Conservation (phyloP, 2,329 filamentous ascomycete species). For the Intubia oerlemansii region DNA sequence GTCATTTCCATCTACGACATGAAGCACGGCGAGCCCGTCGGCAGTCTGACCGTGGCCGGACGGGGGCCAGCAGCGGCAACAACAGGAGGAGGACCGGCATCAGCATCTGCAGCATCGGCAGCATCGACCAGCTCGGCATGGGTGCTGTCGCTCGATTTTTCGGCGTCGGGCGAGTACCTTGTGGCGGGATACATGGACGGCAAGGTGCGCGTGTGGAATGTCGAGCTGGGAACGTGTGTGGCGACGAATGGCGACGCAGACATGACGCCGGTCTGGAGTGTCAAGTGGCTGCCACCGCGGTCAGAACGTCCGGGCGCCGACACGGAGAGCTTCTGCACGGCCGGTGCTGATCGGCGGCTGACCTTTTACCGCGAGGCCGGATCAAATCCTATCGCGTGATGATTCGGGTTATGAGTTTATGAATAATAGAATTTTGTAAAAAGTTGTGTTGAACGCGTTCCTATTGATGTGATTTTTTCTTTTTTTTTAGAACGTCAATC, state of each 20-base stretch:
- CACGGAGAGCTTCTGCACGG: slow-evolving; percentile 52
- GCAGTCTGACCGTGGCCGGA: slow-evolving; percentile 38
- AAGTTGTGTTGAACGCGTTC: no score
- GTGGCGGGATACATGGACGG: slow-evolving; percentile 79
- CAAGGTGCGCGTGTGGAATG: slow-evolving; percentile 89
- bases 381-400: slow-evolving; percentile 7
- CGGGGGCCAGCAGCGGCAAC: no score
- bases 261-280: slow-evolving; percentile 59
- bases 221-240: slow-evolving; percentile 66
- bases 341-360: slow-evolving; percentile 54
- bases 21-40: slow-evolving; percentile 76
- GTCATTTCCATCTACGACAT: slow-evolving; percentile 88
- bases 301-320: slow-evolving; percentile 21
- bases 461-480: no score
- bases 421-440: no score
- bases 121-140: slow-evolving; percentile 57
- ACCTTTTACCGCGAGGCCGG: slow-evolving; percentile 64
- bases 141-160: slow-evolving; percentile 88
- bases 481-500: no score
- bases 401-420: no score
- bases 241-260: slow-evolving; percentile 87
- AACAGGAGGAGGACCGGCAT: no score
- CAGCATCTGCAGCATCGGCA: no score
- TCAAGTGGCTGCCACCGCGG: slow-evolving; percentile 58
- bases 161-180: slow-evolving; percentile 74